A percentile compares a stretch with the other conserved stretches of the same genome.
Evolutionary conservation across 2,329 filamentous ascomycete genomes (phyloP).

Genomic region (Penicillium psychrosexuale): DNA sequence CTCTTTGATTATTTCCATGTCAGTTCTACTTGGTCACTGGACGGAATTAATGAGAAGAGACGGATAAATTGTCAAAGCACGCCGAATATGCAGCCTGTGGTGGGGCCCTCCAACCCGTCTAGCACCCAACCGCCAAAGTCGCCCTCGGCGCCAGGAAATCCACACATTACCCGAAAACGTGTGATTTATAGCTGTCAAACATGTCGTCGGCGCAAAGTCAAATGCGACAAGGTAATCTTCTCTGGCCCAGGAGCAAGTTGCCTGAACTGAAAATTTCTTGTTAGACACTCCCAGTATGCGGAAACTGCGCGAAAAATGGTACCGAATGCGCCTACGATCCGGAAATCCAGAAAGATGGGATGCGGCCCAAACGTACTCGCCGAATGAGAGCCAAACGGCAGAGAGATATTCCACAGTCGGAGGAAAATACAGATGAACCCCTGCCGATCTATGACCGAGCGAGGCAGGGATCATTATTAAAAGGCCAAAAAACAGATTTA

Average conservation of each 20-base stretch:
- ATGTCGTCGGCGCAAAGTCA: conserved; percentile 48
- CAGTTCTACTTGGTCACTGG: neutral
- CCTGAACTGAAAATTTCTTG: neutral
- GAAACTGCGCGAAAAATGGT: conserved; percentile 45
- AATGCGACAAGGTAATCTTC: conserved; percentile 41
- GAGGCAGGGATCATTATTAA: neutral
- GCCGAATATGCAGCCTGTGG: neutral
- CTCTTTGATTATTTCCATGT: neutral
- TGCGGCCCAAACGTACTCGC: conserved; percentile 7
- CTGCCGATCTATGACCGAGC: neutral
- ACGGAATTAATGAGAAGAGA: neutral
- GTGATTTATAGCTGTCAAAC: conserved; percentile 48
- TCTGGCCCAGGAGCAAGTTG: neutral
- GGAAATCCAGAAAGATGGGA: conserved; percentile 25
- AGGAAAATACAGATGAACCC: neutral
- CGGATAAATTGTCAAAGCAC: neutral
- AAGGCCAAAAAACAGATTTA: neutral
- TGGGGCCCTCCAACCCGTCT: neutral
- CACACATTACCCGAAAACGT: conserved; percentile 47
- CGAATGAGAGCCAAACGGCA: conserved; percentile 35
- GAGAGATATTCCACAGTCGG: conserved; percentile 21
- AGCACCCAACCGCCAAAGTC: neutral
- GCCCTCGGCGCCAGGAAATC: neutral
- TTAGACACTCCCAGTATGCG: conserved; percentile 46
- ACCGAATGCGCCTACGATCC: conserved; percentile 44